Percentiles rank a stretch among this genome's conserved stretches.
phyloP scores from a whole-genome alignment of 202 grass and related monocot species.

The Bolboschoenoplectus hybrid region DNA sequence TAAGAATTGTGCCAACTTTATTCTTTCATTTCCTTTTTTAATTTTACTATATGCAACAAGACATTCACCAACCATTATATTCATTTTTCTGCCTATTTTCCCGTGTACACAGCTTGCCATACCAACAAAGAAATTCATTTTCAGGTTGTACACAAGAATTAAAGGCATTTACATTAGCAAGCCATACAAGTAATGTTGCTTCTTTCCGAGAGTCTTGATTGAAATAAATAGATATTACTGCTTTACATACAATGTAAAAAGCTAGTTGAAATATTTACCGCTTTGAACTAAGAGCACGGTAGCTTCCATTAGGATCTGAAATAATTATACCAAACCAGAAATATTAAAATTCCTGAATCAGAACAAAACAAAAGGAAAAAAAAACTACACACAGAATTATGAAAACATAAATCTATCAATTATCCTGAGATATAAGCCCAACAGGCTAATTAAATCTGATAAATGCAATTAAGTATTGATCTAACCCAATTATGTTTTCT shows the following conservation, averaged over 20 bases:
- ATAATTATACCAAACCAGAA: slow-evolving; percentile 36
- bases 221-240: neutral
- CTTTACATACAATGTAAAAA: slow-evolving; percentile 25
- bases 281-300: slow-evolving; percentile 44
- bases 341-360: neutral
- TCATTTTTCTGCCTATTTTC: neutral
- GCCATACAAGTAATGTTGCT: slow-evolving; percentile 10
- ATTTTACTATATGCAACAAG: slow-evolving; percentile 40
- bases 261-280: slow-evolving; percentile 50
- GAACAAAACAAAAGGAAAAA: neutral
- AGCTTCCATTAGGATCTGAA: slow-evolving; percentile 68
- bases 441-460: neutral
- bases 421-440: neutral
- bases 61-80: slow-evolving; percentile 37
- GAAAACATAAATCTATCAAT: neutral
- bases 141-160: slow-evolving; percentile 56
- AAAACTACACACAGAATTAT: slow-evolving; percentile 16
- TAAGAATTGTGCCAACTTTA: slow-evolving; percentile 33
- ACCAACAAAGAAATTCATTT: slow-evolving; percentile 48
- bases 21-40: slow-evolving; percentile 37
- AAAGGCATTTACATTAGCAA: slow-evolving; percentile 40
- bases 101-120: neutral
- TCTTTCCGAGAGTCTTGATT: neutral
- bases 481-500: neutral
- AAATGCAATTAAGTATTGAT: neutral